phyloP scores from a whole-genome alignment of 2,329 filamentous ascomycete species.

The Colletotrichum noveboracense region DNA sequence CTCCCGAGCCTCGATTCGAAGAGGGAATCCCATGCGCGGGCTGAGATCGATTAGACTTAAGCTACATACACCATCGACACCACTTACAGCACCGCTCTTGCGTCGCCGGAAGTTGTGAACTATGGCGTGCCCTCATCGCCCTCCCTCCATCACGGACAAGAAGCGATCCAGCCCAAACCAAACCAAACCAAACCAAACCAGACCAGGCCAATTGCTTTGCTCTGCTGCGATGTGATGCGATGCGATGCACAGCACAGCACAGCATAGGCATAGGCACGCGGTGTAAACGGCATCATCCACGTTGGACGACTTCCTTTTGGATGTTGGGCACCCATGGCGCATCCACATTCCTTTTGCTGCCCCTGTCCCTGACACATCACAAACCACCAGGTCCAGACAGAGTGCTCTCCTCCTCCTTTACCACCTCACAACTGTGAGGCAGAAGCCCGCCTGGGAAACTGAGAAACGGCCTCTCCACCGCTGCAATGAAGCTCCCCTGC shows the following conservation, averaged over 20 bases:
- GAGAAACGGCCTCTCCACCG: neutral
- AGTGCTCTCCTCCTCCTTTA: neutral
- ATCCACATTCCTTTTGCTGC: constrained; percentile 1
- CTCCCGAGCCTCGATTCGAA: neutral
- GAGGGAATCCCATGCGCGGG: neutral
- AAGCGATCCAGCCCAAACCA: neutral
- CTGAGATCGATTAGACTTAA: neutral
- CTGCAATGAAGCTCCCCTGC: neutral
- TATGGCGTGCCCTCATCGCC: neutral
- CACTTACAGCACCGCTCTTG: neutral
- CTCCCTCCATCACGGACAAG: neutral
- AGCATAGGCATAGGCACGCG: neutral
- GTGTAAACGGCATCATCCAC: constrained; percentile 1
- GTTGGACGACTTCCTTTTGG: neutral
- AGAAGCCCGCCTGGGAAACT: neutral
- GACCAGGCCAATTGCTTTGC: neutral
- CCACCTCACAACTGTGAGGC: neutral
- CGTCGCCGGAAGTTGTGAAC: neutral
- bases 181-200: neutral
- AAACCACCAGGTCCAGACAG: neutral
- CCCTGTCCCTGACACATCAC: constrained; percentile 19
- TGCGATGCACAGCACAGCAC: constrained; percentile 7
- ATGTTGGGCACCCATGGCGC: constrained; percentile 18
- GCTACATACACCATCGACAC: neutral
- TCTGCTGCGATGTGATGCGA: neutral